Base-by-base conservation (phyloP, 768 basidiomycete genomes). In the Tulasnella sp. region DNA sequence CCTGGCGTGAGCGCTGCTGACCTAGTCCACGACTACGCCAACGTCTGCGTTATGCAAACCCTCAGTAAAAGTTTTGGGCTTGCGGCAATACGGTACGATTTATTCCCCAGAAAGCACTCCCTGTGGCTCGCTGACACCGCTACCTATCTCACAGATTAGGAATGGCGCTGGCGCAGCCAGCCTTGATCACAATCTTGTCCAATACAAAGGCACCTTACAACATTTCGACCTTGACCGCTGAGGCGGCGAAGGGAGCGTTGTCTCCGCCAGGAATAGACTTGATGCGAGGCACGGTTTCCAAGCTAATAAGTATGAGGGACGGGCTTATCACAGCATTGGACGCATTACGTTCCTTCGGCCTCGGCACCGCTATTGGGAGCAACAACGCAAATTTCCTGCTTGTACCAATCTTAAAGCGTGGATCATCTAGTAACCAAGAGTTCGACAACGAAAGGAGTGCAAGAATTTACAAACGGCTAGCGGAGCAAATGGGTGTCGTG, bases 161-260 rank as follows among this genome's bases (percentile, higher is more conserved):
- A 0, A 80, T 93, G 48, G 90, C 91, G 0, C 73, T 97, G 57
- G 89, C 92, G 4, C 87, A 92, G 61, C 92, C 92, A 0, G 83
- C 89, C 0, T 74, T 99, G 11, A 86, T 97, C 46, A 93, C 92
- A 65, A 78, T 97, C 62, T 81, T 98, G 54, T 80, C 82, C 60
- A 98, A 98, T 70, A 87, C 93, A 25, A 99, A 99, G 70, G 96
- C 94, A 0, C 96, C 96, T 0, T 99, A 98, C 75, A 97, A 96
- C 70, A 82, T 99, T 64, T 93, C 92, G 15, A 79, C 85, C 0
- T 92, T 92, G 0, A 91, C 91, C 4, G 90, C 94, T 11, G 72
- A 80, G 27, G 80, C 97, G 22, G 93, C 92, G 0, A 70, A 83
- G 15, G 75, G 85, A 9, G 91, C 94, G 0, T 79, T 97, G 29